Evolutionary conservation across 1,284 basidiomycete genomes (phyloP), one percentile per base, ranked within the genome.

Genomic region (Neolentinus lepideus): DNA sequence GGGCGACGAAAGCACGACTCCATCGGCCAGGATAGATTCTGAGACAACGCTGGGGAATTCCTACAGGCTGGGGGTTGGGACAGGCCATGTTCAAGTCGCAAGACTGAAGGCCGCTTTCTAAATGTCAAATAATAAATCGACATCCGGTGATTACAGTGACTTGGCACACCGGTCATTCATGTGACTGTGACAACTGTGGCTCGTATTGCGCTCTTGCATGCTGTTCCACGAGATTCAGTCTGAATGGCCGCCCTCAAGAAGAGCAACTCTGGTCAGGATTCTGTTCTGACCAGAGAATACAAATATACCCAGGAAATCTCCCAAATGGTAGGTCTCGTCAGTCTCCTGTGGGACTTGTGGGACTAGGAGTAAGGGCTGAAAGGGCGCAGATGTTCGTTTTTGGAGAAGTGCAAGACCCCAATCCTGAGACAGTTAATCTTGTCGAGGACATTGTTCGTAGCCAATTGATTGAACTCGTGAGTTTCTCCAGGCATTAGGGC

Each of bases 361-460:
- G 38, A 31, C 4, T 31, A 31, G 12, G 12, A 6, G 29, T 4
- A 31, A 31, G 12, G 29, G 29, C 6, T 10, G 21, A 22, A 16
- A 19, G n/a, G n/a, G n/a, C n/a, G n/a, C n/a, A 94, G 93, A 94
- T 97, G 88, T 98, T 96, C 66, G 95, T 98, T 47, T 97, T 97
- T 69, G 94, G 93, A 2, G 94, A 96, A 70, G 90, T 97, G 0
- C 90, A 93, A 65, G 92, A 97, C 58, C 92, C 94, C 0, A 82
- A 88, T 55, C 78, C 81, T 6, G 92, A 94, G 55, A 95, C 95
- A 0, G 89, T 95, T 3, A 90, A 90, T 62, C 80, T 96, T 26
- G 91, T 99, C 10, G 94, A 98, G 70, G 94, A 99, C 68, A 94
- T 98, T 57, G 91, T 98, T n/a, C 83, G 92, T 31, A 83, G 89